Conservation (phyloP, 106 monocot genomes). For the Dendrobium officinale region DNA sequence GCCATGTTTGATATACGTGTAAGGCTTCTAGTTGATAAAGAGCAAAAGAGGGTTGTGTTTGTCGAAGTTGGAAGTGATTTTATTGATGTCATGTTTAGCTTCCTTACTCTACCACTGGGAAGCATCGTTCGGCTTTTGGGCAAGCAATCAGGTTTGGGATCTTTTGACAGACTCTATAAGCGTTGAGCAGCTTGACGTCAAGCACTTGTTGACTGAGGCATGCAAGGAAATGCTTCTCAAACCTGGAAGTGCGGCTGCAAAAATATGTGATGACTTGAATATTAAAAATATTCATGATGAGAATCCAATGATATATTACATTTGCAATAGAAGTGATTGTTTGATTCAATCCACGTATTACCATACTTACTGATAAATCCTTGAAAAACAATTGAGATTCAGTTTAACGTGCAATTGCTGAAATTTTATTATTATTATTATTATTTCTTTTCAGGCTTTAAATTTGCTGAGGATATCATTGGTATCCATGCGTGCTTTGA, state of each 20-base stretch:
- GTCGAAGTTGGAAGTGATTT: constrained; percentile 35
- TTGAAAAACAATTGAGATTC: neutral
- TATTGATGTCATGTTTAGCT: constrained; percentile 46
- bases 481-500: neutral
- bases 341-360: neutral
- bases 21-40: constrained; percentile 30
- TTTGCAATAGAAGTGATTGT: neutral
- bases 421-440: too few species aligned
- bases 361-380: neutral
- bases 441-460: neutral
- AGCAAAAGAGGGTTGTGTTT: constrained; percentile 26
- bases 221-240: constrained; percentile 37
- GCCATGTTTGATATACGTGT: constrained; percentile 7
- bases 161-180: constrained; percentile 33
- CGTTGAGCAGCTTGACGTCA: constrained; percentile 18
- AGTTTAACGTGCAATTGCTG: too few species aligned
- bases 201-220: constrained; percentile 13
- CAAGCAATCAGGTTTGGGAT: constrained; percentile 13
- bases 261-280: constrained; percentile 10
- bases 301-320: constrained; percentile 4
- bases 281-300: constrained; percentile 8
- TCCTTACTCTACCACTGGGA: constrained; percentile 45
- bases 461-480: neutral
- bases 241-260: constrained; percentile 6
- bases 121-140: constrained; percentile 25